Evolutionary conservation across 2,329 filamentous ascomycete genomes (phyloP).

Genomic region (Phaeoacremonium minimum): DNA sequence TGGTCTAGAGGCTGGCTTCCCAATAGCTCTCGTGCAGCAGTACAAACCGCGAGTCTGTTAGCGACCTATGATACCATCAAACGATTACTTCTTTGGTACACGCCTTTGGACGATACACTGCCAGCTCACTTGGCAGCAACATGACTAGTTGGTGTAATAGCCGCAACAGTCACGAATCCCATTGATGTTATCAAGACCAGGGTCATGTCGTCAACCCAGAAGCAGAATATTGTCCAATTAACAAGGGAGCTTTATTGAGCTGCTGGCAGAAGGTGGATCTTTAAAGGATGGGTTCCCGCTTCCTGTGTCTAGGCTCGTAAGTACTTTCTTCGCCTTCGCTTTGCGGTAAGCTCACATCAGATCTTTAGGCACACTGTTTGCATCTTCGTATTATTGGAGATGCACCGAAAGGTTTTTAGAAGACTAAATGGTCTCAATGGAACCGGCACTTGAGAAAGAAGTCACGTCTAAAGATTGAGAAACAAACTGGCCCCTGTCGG

Average conservation of each 20-base stretch:
- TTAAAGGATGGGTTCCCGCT: conserved; percentile 85
- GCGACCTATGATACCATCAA: conserved; percentile 86
- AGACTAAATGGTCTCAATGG: conserved; percentile 46
- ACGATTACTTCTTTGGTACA: conserved; percentile 59
- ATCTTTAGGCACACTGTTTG: conserved; percentile 68
- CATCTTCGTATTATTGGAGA: conserved; percentile 82
- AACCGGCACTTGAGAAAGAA: too few relatives aligned
- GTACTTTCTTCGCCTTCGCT: conserved; percentile 20
- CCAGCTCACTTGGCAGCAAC: conserved; percentile 74
- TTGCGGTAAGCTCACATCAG: neutral
- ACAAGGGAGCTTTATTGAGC: conserved; percentile 63
- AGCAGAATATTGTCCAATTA: conserved; percentile 51
- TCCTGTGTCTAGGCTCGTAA: conserved; percentile 60
- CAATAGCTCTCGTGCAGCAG: conserved; percentile 74
- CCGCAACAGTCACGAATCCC: conserved; percentile 79
- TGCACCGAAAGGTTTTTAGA: conserved; percentile 76
- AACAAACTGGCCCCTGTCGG: too few relatives aligned
- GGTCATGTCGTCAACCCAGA: conserved; percentile 66
- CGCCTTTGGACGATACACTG: conserved; percentile 65
- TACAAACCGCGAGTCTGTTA: conserved; percentile 83
- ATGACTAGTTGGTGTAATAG: conserved; percentile 75
- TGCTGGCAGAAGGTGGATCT: conserved; percentile 81
- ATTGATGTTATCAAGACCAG: conserved; percentile 88
- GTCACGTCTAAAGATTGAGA: too few relatives aligned
- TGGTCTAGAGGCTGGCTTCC: conserved; percentile 85